A percentile compares a stretch with the other conserved stretches of the same genome.
These are phyloP conservation scores for Ajuga chamaepitys DNA, from an alignment of 257 asterid genomes.

Conservation along the genomic window DNA sequence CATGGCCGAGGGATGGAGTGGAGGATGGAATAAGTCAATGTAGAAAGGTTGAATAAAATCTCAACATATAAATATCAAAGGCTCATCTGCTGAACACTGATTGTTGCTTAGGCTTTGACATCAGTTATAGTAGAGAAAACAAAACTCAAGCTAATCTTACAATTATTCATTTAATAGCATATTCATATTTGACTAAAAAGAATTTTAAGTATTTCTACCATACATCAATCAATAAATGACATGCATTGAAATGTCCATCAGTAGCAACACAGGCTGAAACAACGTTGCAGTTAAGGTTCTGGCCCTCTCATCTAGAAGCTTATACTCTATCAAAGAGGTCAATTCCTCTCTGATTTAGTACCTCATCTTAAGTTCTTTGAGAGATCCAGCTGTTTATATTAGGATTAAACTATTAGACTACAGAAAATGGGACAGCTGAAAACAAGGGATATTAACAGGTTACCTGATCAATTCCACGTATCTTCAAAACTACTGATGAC, in stretches of 20 bases:
- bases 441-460: conserved; percentile 9
- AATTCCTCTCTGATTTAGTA: background rate
- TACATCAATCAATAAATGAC: background rate
- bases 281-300: background rate
- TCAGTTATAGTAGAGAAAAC: background rate
- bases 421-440: background rate
- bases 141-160: background rate
- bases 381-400: background rate
- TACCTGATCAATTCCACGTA: conserved; percentile 99
- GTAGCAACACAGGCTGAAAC: background rate
- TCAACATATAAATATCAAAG: background rate
- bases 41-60: background rate
- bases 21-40: background rate
- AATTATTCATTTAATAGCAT: background rate
- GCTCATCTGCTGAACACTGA: background rate
- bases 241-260: background rate
- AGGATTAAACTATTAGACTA: background rate
- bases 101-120: conserved; percentile 1
- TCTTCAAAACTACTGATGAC: conserved; percentile 91
- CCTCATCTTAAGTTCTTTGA: background rate
- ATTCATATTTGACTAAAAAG: background rate
- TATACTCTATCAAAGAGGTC: background rate
- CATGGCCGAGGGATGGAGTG: too few relatives aligned
- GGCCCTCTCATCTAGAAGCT: background rate
- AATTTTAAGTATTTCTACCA: background rate